Conservation (phyloP, 1,139 yeast genomes). For the Pichia kudriavzevii region DNA sequence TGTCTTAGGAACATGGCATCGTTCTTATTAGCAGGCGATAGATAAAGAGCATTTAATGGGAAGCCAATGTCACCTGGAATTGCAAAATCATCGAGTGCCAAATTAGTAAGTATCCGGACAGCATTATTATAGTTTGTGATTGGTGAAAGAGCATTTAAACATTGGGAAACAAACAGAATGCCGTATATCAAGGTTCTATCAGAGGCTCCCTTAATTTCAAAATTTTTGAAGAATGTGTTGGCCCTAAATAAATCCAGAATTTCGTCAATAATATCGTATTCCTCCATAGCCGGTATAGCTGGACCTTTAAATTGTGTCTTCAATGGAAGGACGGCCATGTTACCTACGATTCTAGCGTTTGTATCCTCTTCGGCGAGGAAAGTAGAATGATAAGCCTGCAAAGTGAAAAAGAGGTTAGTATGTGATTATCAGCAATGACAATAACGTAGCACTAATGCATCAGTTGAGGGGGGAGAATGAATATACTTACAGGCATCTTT, state of each 20-base stretch:
- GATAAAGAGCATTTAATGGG: slow-evolving; percentile 80
- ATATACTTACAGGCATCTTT: too few relatives aligned
- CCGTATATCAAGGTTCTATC: slow-evolving; percentile 95
- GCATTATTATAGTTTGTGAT: slow-evolving; percentile 55
- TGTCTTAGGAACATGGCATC: slow-evolving; percentile 75
- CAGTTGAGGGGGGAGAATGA: too few relatives aligned
- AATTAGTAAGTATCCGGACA: slow-evolving; percentile 61
- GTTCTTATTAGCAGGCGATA: slow-evolving; percentile 63
- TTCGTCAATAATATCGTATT: slow-evolving; percentile 90
- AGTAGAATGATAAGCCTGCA: slow-evolving; percentile 83
- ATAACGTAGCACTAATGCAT: background rate
- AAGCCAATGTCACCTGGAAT: slow-evolving; percentile 95
- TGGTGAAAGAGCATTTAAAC: slow-evolving; percentile 55
- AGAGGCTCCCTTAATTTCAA: slow-evolving; percentile 92
- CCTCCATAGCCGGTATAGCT: slow-evolving; percentile 72
- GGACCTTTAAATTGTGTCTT: slow-evolving; percentile 87
- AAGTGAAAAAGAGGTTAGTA: slow-evolving; percentile 2
- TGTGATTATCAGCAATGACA: background rate
- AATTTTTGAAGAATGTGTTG: slow-evolving; percentile 91
- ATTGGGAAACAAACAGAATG: slow-evolving; percentile 81
- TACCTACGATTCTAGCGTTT: slow-evolving; percentile 45
- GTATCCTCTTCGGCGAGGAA: slow-evolving; percentile 58
- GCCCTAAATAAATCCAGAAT: slow-evolving; percentile 87
- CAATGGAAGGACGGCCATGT: slow-evolving; percentile 74
- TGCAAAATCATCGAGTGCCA: slow-evolving; percentile 80